Evolutionary conservation across 2,329 filamentous ascomycete species (phyloP).

Genomic region (Trichoderma semiorbis): DNA sequence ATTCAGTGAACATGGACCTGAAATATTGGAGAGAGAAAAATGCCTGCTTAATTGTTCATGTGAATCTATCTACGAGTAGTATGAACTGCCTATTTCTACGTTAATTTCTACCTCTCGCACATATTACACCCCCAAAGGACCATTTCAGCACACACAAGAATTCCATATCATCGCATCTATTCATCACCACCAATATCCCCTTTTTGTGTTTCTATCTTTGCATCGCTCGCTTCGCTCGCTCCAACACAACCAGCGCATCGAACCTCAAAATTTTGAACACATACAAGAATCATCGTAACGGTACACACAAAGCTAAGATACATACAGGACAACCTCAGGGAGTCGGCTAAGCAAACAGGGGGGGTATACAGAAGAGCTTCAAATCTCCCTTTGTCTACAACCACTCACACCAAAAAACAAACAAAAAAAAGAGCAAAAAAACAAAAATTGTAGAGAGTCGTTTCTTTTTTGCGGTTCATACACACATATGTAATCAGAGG

Average conservation of each 20-base stretch:
- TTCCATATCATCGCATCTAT: not conserved
- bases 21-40: not conserved
- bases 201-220: not conserved
- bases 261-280: not conserved
- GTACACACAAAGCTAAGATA: not conserved
- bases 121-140: not conserved
- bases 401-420: not conserved
- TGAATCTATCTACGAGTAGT: not conserved
- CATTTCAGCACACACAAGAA: not conserved
- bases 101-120: not conserved
- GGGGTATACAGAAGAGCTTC: conserved; percentile 15
- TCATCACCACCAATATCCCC: not conserved
- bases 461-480: conserved; percentile 2
- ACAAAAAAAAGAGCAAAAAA: not conserved
- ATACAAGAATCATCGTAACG: conserved; percentile 5
- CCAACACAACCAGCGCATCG: not conserved
- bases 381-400: not conserved
- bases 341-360: not conserved
- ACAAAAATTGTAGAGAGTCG: not conserved
- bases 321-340: not conserved
- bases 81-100: not conserved
- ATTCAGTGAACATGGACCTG: not conserved
- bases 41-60: too few relatives aligned
- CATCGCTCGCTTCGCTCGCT: not conserved
- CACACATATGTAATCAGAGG: not conserved